Evolutionary conservation across 1,284 basidiomycete species (phyloP).

Genomic region (Coniferiporia weirii): DNA sequence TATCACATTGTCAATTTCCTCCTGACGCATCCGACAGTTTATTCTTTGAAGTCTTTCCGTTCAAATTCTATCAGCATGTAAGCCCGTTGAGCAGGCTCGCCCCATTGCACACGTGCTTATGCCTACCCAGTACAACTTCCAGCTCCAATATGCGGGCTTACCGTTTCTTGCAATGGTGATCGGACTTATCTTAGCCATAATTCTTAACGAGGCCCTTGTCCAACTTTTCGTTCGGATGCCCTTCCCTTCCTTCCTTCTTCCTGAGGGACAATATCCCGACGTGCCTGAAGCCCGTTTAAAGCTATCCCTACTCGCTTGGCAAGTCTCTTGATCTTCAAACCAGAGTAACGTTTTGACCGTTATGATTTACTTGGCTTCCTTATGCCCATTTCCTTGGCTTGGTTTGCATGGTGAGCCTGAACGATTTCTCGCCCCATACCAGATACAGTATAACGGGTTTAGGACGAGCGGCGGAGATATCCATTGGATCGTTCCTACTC

Average conservation of each 20-base stretch:
- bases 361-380: conserved; percentile 1
- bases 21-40: conserved; percentile 12
- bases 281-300: conserved; percentile 18
- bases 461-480: conserved; percentile 25
- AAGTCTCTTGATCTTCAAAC: neutral
- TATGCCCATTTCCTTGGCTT: conserved; percentile 25
- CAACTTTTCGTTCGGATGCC: conserved; percentile 14
- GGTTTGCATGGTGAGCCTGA: conserved; percentile 26
- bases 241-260: conserved; percentile 19
- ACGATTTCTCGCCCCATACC: neutral
- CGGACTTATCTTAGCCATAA: conserved; percentile 17
- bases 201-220: neutral
- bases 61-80: conserved; percentile 24
- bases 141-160: conserved; percentile 20
- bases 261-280: neutral
- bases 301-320: conserved; percentile 16
- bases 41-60: conserved; percentile 26
- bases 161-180: conserved; percentile 20
- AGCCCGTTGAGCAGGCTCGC: neutral
- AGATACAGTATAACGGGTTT: neutral
- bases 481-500: conserved; percentile 25
- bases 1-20: conserved; percentile 4
- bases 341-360: neutral
- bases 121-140: conserved; percentile 20
- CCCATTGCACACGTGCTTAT: too few relatives aligned